phyloP scores from a whole-genome alignment of 352 stramenopile species.

The Vaucheria bursata region DNA sequence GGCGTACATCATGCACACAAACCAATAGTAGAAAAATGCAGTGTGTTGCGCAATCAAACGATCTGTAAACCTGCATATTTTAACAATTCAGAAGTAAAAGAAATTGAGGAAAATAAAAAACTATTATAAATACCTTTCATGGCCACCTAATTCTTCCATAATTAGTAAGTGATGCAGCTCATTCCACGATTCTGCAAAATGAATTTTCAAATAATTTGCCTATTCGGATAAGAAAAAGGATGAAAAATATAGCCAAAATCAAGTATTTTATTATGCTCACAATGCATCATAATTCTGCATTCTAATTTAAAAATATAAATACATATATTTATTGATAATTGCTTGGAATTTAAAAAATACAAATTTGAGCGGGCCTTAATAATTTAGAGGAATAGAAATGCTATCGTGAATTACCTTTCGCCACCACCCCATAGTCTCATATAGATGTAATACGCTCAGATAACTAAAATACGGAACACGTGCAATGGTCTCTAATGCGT shows the following conservation, averaged over 20 bases:
- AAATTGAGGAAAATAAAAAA: not conserved
- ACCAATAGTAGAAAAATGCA: slow-evolving; percentile 62
- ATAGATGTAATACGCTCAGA: slow-evolving; percentile 64
- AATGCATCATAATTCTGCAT: too few relatives aligned
- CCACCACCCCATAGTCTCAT: slow-evolving; percentile 62
- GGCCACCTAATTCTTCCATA: slow-evolving; percentile 69
- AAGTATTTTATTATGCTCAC: too few relatives aligned
- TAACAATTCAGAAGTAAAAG: not conserved
- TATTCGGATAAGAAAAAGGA: too few relatives aligned
- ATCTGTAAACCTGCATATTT: slow-evolving; percentile 4
- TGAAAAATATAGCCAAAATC: too few relatives aligned
- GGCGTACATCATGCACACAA: slow-evolving; percentile 50
- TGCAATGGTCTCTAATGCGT: slow-evolving; percentile 69
- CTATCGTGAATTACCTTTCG: slow-evolving; percentile 32
- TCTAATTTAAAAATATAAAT: slow-evolving; percentile 3
- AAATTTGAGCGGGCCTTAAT: not conserved
- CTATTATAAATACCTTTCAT: slow-evolving; percentile 42
- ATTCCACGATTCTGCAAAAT: slow-evolving; percentile 71
- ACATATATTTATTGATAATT: not conserved
- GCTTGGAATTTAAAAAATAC: not conserved
- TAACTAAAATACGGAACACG: slow-evolving; percentile 61
- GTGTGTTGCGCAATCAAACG: slow-evolving; percentile 62
- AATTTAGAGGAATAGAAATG: too few relatives aligned
- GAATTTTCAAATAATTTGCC: slow-evolving; percentile 51
- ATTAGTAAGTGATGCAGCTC: slow-evolving; percentile 75